phyloP scores from a whole-genome alignment of 257 asterid species.

The Solanum gracilifrons region DNA sequence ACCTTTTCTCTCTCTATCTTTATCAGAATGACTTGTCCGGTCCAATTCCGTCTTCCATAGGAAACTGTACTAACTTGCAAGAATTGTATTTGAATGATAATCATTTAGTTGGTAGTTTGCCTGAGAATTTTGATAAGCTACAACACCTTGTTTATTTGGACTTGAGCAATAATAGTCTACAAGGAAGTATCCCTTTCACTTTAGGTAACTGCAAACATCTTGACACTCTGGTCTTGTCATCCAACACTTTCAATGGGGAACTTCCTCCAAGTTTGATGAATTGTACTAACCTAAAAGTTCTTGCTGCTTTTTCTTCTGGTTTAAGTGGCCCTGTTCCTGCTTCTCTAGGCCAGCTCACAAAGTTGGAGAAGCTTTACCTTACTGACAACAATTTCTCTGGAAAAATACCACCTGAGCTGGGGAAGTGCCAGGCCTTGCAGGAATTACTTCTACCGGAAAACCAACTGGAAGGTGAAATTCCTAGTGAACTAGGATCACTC shows the following conservation, averaged over 20 bases:
- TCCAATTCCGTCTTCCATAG: constrained; percentile 54
- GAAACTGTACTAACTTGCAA: constrained; percentile 47
- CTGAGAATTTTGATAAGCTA: constrained; percentile 47
- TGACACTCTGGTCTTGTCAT: constrained; percentile 29
- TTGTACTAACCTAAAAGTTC: constrained; percentile 30
- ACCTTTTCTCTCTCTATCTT: constrained; percentile 26
- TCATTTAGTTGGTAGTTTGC: constrained; percentile 41
- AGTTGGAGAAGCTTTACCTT: constrained; percentile 41
- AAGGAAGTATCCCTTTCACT: constrained; percentile 41
- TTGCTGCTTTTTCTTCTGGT: constrained; percentile 43
- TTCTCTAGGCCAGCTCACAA: constrained; percentile 45
- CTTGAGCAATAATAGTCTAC: constrained; percentile 38
- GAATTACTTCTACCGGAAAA: constrained; percentile 39
- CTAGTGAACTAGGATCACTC: constrained; percentile 56
- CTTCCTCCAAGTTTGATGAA: constrained; percentile 53
- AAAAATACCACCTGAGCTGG: constrained; percentile 61
- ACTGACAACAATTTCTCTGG: constrained; percentile 54
- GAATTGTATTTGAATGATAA: constrained; percentile 38
- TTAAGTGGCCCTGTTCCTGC: constrained; percentile 63
- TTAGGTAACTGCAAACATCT: constrained; percentile 31
- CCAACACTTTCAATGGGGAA: constrained; percentile 44
- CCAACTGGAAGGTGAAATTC: constrained; percentile 51
- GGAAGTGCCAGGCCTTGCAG: constrained; percentile 48
- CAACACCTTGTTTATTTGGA: constrained; percentile 24
- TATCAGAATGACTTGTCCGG: constrained; percentile 38